A percentile compares a stretch with the other conserved stretches of the same genome.
phyloP scores from a whole-genome alignment of 305 asterid species.

The Striga hermonthica region DNA sequence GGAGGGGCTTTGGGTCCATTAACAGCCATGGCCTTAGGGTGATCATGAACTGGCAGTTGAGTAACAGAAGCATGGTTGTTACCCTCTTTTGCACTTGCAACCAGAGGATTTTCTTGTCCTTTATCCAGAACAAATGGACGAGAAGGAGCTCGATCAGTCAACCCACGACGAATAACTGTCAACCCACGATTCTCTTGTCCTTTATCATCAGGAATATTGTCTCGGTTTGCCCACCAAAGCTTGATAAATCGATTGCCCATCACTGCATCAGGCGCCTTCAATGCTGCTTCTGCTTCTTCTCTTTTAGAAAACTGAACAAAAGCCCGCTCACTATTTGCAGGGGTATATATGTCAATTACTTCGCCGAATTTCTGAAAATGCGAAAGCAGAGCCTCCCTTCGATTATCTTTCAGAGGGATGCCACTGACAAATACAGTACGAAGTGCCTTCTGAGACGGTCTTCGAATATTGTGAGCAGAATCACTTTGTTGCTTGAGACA shows the following conservation, averaged over 20 bases:
- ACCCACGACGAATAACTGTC: conserved; percentile 35
- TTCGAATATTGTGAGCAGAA: conserved; percentile 50
- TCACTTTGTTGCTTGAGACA: conserved; percentile 50
- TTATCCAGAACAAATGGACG: conserved; percentile 9
- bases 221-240: conserved; percentile 97
- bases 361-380: conserved; percentile 95
- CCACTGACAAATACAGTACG: conserved; percentile 77
- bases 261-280: conserved; percentile 95
- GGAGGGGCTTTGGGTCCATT: conserved; percentile 60
- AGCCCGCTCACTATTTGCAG: conserved; percentile 66
- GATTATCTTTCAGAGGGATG: conserved; percentile 83
- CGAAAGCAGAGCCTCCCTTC: conserved; percentile 75
- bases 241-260: conserved; percentile 97
- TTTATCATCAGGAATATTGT: conserved; percentile 68
- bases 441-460: conserved; percentile 68
- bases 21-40: conserved; percentile 41
- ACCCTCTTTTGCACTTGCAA: conserved; percentile 42
- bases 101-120: too few species aligned
- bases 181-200: too few species aligned
- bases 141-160: conserved; percentile 39
- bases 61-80: conserved; percentile 34
- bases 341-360: conserved; percentile 77
- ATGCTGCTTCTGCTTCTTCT: conserved; percentile 93
- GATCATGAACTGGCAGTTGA: conserved; percentile 45
- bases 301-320: conserved; percentile 88